Evolutionary conservation across 2,329 filamentous ascomycete species (phyloP).

Genomic region (Rutstroemia sp.): DNA sequence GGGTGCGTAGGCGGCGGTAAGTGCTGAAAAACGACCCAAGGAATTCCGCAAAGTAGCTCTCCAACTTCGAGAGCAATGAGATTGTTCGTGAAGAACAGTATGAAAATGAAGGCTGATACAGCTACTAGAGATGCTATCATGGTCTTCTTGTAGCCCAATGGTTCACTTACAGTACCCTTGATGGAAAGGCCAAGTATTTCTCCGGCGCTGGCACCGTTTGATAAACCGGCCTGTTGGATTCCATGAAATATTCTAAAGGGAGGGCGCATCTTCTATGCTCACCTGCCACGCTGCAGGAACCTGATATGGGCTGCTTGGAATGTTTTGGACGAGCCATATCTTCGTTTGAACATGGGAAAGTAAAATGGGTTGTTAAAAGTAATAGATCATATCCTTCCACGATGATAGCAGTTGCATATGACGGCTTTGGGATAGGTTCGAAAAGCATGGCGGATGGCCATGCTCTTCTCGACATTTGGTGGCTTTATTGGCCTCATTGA

Average conservation of each 20-base stretch:
- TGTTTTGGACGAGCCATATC: constrained; percentile 31
- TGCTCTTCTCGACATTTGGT: constrained; percentile 17
- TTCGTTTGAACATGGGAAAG: constrained; percentile 30
- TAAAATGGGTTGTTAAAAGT: constrained; percentile 25
- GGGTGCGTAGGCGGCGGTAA: constrained; percentile 14
- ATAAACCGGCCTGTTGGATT: constrained; percentile 22
- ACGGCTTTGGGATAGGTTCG: constrained; percentile 82
- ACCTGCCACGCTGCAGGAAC: constrained; percentile 31
- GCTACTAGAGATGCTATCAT: constrained; percentile 39
- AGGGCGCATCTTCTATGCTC: background rate
- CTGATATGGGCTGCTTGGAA: constrained; percentile 15
- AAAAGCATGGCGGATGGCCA: constrained; percentile 52
- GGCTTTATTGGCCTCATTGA: constrained; percentile 19
- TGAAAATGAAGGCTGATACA: constrained; percentile 40
- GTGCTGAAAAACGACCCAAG: background rate
- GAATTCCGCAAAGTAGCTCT: constrained; percentile 32
- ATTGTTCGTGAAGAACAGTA: constrained; percentile 44
- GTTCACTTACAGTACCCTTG: constrained; percentile 43
- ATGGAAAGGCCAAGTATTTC: constrained; percentile 42
- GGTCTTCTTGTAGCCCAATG: constrained; percentile 44
- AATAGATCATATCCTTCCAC: constrained; percentile 85
- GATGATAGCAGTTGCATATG: constrained; percentile 77
- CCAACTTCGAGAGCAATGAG: constrained; percentile 40
- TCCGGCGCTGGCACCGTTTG: constrained; percentile 29
- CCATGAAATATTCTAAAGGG: background rate